These are phyloP conservation scores for Russula brevipes DNA, from an alignment of 768 basidiomycete species.

Conservation along the genomic window DNA sequence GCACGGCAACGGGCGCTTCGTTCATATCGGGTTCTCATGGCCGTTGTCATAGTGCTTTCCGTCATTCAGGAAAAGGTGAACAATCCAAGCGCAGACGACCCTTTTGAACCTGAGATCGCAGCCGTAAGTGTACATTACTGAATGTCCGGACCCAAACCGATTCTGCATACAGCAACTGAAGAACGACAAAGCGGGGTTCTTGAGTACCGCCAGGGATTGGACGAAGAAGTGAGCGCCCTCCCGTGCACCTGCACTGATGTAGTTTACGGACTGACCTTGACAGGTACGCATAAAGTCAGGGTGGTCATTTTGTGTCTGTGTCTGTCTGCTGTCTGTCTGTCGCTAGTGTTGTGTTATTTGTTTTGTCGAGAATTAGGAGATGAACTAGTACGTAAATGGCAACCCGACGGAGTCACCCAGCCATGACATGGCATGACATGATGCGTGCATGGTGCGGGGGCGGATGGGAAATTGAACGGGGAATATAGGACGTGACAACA, in stretches of 20 bases:
- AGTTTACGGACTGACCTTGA: neutral
- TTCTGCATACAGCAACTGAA: conserved; percentile 53
- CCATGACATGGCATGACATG: no score
- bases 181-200: conserved; percentile 70
- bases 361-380: no score
- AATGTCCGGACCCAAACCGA: neutral
- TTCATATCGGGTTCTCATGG: neutral
- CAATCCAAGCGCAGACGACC: conserved; percentile 83
- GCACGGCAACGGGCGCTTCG: neutral
- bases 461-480: no score
- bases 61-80: conserved; percentile 82
- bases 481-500: no score
- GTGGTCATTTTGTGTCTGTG: no score
- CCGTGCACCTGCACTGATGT: neutral
- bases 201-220: conserved; percentile 73
- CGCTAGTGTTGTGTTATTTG: no score
- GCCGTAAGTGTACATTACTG: conserved; percentile 44
- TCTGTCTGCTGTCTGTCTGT: no score
- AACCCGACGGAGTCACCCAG: no score
- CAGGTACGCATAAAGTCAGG: conserved; percentile 22
- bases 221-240: conserved; percentile 66
- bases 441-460: no score
- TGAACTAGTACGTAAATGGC: no score
- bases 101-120: conserved; percentile 84
- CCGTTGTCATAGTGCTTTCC: conserved; percentile 49